These are phyloP conservation scores for Handroanthus guayacan DNA, from an alignment of 257 asterid species.

Conservation along the genomic window DNA sequence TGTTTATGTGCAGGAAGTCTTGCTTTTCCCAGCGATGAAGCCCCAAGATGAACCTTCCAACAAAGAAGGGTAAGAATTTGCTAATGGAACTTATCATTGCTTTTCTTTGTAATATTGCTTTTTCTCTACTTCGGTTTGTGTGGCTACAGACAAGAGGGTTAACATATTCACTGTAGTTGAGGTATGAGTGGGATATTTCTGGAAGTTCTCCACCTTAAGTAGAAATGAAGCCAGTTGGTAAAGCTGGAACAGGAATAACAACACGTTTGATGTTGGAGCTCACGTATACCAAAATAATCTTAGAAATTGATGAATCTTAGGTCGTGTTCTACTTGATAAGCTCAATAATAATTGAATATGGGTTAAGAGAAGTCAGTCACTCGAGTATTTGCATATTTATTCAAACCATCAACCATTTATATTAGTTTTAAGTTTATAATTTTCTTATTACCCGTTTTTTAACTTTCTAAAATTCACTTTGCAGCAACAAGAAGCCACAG, in stretches of 20 bases:
- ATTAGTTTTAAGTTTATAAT: background rate
- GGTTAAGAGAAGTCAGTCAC: too few relatives aligned
- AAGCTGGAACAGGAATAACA: too few relatives aligned
- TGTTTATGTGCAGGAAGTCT: slow-evolving; percentile 34
- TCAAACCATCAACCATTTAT: background rate
- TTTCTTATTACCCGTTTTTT: background rate
- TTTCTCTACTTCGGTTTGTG: background rate
- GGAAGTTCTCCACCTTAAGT: too few relatives aligned
- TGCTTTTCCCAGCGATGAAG: slow-evolving; percentile 46
- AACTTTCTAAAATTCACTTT: background rate
- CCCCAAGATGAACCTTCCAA: slow-evolving; percentile 39
- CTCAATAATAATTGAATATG: too few relatives aligned
- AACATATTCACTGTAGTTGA: too few relatives aligned
- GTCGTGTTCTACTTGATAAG: too few relatives aligned
- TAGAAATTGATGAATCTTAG: too few relatives aligned
- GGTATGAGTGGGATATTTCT: too few relatives aligned
- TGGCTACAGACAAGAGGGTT: background rate
- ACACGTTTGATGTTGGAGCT: too few relatives aligned
- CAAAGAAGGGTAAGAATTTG: slow-evolving; percentile 35
- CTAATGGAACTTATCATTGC: background rate
- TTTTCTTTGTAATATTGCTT: background rate
- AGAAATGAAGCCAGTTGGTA: too few relatives aligned
- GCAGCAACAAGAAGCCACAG: slow-evolving; percentile 40
- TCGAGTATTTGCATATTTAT: too few relatives aligned
- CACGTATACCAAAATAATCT: too few relatives aligned